Evolutionary conservation across 2,329 filamentous ascomycete genomes (phyloP).

Genomic region (Fusarium verticillioides): DNA sequence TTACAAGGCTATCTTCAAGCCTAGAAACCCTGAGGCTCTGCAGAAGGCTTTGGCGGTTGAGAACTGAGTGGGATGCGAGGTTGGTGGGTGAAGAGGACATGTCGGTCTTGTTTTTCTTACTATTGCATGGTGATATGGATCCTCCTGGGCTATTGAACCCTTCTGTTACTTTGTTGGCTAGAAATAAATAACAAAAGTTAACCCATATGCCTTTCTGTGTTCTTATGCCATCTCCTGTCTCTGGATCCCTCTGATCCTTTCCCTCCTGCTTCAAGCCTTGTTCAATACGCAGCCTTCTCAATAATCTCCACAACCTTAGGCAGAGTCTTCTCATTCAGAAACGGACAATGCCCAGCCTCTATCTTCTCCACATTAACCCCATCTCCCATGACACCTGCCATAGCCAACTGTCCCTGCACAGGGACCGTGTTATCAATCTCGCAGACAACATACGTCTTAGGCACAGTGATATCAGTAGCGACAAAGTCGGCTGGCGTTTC

Average conservation of each 20-base stretch:
- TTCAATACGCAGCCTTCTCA: neutral
- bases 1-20: slow-evolving; percentile 69
- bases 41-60: slow-evolving; percentile 21
- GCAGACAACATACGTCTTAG: slow-evolving; percentile 45
- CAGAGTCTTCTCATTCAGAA: neutral
- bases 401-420: slow-evolving; percentile 27
- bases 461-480: slow-evolving; percentile 34
- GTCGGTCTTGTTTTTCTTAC: neutral
- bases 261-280: accelerated
- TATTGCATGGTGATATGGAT: neutral
- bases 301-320: neutral
- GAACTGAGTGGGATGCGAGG: neutral
- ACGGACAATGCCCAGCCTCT: neutral
- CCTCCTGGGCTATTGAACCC: neutral
- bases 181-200: neutral
- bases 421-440: slow-evolving; percentile 39
- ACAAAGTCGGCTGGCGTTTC: slow-evolving; percentile 31
- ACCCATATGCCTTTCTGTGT: accelerated
- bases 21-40: slow-evolving; percentile 50
- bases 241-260: accelerated
- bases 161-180: neutral
- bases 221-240: accelerated
- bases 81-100: accelerated
- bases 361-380: neutral
- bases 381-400: slow-evolving; percentile 28